A percentile compares a stretch with the other conserved stretches of the same genome.
These are phyloP conservation scores for Xylariales sp. DNA, from an alignment of 2,329 filamentous ascomycete species.

Conservation along the genomic window DNA sequence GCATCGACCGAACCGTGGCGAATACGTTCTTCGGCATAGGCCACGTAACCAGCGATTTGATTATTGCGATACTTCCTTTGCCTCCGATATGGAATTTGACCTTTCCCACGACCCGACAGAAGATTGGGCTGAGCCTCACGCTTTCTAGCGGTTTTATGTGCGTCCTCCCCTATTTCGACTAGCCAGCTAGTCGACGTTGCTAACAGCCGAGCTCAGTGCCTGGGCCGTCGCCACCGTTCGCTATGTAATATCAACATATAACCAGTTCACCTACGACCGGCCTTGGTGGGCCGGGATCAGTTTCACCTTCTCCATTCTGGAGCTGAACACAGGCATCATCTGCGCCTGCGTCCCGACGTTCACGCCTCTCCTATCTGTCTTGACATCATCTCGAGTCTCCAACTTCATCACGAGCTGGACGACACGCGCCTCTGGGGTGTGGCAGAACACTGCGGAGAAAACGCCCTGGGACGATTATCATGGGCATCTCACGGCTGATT, in stretches of 20 bases:
- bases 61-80: conserved; percentile 48
- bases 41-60: conserved; percentile 49
- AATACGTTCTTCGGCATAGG: conserved; percentile 48
- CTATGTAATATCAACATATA: conserved; percentile 48
- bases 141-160: conserved; percentile 48
- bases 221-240: conserved; percentile 48
- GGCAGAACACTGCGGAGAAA: conserved; percentile 40
- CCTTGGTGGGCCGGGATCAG: conserved; percentile 49
- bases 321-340: conserved; percentile 49
- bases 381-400: conserved; percentile 31
- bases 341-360: conserved; percentile 48
- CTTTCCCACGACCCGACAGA: conserved; percentile 45
- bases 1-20: conserved; percentile 44
- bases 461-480: conserved; percentile 31
- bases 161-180: conserved; percentile 21
- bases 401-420: conserved; percentile 36
- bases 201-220: conserved; percentile 40
- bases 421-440: conserved; percentile 36
- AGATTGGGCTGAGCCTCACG: conserved; percentile 47
- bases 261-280: conserved; percentile 46
- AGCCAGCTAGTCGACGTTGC: conserved; percentile 4
- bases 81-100: conserved; percentile 46
- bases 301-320: conserved; percentile 48
- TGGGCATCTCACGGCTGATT: conserved; percentile 13
- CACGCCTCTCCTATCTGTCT: conserved; percentile 42